phyloP scores from a whole-genome alignment of 2,329 filamentous ascomycete genomes.

The Neodidymelliopsis sp. region DNA sequence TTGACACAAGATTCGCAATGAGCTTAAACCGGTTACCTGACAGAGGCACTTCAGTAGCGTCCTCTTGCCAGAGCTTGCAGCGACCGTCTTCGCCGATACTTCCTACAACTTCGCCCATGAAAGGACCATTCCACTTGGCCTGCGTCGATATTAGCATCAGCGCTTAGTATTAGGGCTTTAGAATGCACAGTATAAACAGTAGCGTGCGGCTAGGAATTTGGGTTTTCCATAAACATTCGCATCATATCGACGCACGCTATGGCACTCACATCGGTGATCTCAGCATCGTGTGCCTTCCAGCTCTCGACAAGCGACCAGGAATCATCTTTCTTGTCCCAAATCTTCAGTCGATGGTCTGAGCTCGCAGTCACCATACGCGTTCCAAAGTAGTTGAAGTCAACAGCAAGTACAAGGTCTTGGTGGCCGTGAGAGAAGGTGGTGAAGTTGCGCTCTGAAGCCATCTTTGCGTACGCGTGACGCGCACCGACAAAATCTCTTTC shows the following conservation, averaged over 20 bases:
- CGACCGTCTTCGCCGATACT: conserved; percentile 89
- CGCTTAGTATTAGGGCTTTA: conserved; percentile 12
- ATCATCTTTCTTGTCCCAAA: conserved; percentile 82
- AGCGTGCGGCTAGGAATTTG: too few species aligned
- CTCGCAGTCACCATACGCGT: conserved; percentile 91
- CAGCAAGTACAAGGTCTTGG: conserved; percentile 80
- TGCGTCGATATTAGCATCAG: conserved; percentile 50
- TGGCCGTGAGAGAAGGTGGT: conserved; percentile 75
- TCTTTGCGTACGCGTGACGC: conserved; percentile 40
- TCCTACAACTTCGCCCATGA: conserved; percentile 85
- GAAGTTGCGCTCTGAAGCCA: conserved; percentile 51
- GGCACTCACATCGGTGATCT: conserved; percentile 79
- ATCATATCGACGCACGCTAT: not conserved
- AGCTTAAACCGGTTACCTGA: conserved; percentile 81
- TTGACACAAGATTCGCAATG: conserved; percentile 67
- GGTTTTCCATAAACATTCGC: conserved; percentile 7
- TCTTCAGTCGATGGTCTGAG: conserved; percentile 89
- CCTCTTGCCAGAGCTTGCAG: conserved; percentile 92
- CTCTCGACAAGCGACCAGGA: conserved; percentile 84
- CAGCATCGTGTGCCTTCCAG: conserved; percentile 89
- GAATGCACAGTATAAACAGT: too few species aligned
- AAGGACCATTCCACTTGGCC: conserved; percentile 94
- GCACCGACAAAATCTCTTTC: conserved; percentile 39
- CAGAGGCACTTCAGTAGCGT: conserved; percentile 76
- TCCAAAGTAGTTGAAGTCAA: conserved; percentile 91